Evolutionary conservation across 305 asterid genomes (phyloP).

Genomic region (Stenogyne calaminthoides): DNA sequence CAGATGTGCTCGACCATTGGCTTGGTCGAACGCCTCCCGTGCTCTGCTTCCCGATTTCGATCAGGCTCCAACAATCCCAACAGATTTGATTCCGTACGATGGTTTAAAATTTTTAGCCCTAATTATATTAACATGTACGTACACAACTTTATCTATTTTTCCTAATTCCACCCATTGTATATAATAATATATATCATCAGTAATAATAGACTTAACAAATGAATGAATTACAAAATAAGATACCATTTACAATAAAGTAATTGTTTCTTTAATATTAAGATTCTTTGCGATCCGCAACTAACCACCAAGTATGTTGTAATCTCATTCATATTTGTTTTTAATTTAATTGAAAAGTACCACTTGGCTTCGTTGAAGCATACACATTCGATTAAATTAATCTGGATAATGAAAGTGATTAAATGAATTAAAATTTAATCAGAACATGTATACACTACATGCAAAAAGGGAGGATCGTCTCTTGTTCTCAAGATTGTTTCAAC

Average conservation of each 20-base stretch:
- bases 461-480: constrained; percentile 43
- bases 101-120: too few species aligned
- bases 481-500: constrained; percentile 40
- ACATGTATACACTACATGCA: constrained; percentile 50
- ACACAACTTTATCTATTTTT: too few species aligned
- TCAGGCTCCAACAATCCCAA: too few species aligned
- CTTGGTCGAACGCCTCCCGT: too few species aligned
- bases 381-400: constrained; percentile 19
- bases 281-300: constrained; percentile 9
- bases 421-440: constrained; percentile 42
- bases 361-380: constrained; percentile 18
- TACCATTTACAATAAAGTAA: neutral
- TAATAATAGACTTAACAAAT: neutral
- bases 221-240: neutral
- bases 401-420: constrained; percentile 24
- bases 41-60: too few species aligned
- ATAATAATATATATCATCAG: too few species aligned
- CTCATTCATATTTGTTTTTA: neutral
- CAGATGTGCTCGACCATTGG: too few species aligned
- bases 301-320: constrained; percentile 9
- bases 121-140: too few species aligned
- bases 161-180: too few species aligned
- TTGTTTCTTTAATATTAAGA: neutral
- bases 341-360: constrained; percentile 14
- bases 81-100: too few species aligned